Evolutionary conservation across 2,329 filamentous ascomycete genomes (phyloP), one percentile per base, ranked within the genome.

Genomic region (Fusarium verticillioides): DNA sequence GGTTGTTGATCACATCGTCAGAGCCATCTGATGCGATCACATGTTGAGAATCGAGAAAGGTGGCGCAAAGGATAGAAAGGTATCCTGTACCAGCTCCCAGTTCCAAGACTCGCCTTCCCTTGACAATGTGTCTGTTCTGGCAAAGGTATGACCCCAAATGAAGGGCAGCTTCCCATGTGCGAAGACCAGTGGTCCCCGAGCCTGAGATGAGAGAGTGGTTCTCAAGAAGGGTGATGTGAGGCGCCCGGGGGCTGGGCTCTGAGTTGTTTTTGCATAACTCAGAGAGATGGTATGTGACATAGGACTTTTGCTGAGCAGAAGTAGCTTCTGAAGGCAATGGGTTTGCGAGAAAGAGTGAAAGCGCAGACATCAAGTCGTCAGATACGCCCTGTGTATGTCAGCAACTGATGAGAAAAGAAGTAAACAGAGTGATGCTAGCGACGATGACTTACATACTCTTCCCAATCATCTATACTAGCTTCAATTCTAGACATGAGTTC

Each of bases 131-230:
- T 2, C 80, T 81, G 56, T 86, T 81, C n/a, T 78, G 67, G 67
- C 89, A 88, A 28, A 95, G 87, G 75, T 91, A 94, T 49, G 91
- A 87, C 3, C 92, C 92, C 1, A 96, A 85, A 74, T 94, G 92
- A 13, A 96, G 83, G 4, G 92, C 90, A 2, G 93, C 93, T 80
- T 96, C 94, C 94, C 93, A 96, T 0, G 94, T 96, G 39, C 93
- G 88, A 30, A 93, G 86, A 3, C 93, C 93, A 0, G 93, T 96
- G 2, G 92, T 95, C 2, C 93, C 92, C 1, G 87, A 87, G 5
- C 91, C 91, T 4, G 92, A 90, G 53, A 96, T 89, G 34, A 95
- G 86, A 36, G 87, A 87, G 6, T 90, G 88, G 37, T 91, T 90
- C 82, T 95, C 93, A 19, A 93, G 86, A 4, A 95, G 83, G 2